phyloP scores from a whole-genome alignment of 768 basidiomycete genomes.

The Leccinellum albellum region DNA sequence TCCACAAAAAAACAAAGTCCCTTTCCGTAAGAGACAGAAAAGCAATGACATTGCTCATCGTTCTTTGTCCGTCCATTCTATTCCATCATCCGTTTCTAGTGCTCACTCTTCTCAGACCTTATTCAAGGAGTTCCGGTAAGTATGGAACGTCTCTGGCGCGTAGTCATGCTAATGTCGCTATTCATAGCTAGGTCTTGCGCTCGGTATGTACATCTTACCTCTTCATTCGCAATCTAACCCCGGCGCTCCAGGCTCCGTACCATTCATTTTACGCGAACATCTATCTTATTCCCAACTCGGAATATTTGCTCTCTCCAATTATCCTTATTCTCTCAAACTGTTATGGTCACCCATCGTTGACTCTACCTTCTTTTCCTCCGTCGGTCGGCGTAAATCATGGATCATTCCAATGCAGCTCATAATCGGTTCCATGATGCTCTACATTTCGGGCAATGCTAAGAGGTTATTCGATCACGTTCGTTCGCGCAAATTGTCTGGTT shows the following conservation, averaged over 20 bases:
- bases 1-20: constrained; percentile 39
- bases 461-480: constrained; percentile 74
- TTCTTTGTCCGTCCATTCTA: constrained; percentile 67
- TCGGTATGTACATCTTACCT: constrained; percentile 47
- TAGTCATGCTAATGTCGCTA: constrained; percentile 4
- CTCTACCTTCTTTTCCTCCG: constrained; percentile 71
- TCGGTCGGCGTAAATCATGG: constrained; percentile 98
- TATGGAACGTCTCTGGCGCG: constrained; percentile 17
- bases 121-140: constrained; percentile 89
- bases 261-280: constrained; percentile 93
- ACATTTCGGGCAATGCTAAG: constrained; percentile 71
- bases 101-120: constrained; percentile 45
- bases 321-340: constrained; percentile 95
- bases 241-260: constrained; percentile 71
- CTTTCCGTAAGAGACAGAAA: constrained; percentile 75
- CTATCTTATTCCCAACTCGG: constrained; percentile 96
- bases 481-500: constrained; percentile 4
- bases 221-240: constrained; percentile 3
- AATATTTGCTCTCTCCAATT: constrained; percentile 87
- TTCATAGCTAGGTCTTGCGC: constrained; percentile 76
- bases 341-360: constrained; percentile 98
- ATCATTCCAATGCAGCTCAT: constrained; percentile 96
- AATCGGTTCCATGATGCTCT: constrained; percentile 80
- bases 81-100: constrained; percentile 7
- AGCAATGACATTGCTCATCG: constrained; percentile 79